Percentiles rank a stretch among this genome's conserved stretches.
Conservation (phyloP, 2,329 filamentous ascomycete genomes). For the Apiospora malaysiana region DNA sequence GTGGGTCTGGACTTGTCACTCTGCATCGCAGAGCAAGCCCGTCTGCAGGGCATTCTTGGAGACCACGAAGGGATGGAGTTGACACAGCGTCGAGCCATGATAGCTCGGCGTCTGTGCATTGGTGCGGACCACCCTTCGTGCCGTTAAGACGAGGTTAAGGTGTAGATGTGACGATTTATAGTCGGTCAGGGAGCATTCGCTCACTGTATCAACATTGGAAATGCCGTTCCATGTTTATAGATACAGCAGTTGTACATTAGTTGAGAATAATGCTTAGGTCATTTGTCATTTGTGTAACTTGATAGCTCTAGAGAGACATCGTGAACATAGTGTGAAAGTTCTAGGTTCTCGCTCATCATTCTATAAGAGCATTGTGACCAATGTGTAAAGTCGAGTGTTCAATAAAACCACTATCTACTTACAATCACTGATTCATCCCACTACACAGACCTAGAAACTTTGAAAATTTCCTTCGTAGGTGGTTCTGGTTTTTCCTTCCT, state of each 20-base stretch:
- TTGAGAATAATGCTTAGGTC: no score
- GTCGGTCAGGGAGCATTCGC: not conserved
- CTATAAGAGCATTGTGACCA: no score
- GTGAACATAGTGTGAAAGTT: no score
- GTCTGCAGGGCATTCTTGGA: not conserved
- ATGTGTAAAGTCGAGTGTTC: no score
- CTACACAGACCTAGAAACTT: not conserved
- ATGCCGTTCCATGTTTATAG: no score
- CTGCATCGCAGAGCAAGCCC: not conserved
- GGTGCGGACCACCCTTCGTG: not conserved
- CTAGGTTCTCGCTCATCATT: no score
- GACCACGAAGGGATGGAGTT: not conserved
- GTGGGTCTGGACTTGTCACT: not conserved
- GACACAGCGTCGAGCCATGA: not conserved
- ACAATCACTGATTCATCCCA: not conserved
- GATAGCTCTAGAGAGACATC: no score
- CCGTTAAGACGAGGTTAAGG: not conserved
- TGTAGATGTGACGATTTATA: not conserved
- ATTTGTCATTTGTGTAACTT: no score
- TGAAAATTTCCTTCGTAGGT: not conserved
- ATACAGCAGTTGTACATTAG: no score
- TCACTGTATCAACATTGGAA: not conserved
- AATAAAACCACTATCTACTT: no score
- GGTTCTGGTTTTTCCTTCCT: no score
- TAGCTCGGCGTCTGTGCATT: not conserved